A percentile compares a stretch with the other conserved stretches of the same genome.
Conservation (phyloP, 2,329 filamentous ascomycete genomes). For the Xylariaceae sp. region DNA sequence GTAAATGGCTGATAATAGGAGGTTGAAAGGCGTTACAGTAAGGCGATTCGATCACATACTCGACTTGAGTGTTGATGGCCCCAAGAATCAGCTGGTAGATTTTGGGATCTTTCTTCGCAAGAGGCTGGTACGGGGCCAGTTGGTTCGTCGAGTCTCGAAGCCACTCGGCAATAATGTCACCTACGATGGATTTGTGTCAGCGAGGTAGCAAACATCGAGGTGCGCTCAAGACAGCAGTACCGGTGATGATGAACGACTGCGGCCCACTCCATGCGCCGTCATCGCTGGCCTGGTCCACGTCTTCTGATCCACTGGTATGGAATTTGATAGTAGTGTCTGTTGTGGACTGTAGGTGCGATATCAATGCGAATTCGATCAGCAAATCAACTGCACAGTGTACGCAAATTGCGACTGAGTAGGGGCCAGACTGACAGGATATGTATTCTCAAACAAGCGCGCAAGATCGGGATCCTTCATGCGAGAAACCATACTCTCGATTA, state of each 20-base stretch:
- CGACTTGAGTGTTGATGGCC: constrained; percentile 91
- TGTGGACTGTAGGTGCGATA: constrained; percentile 50
- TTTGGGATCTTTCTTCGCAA: constrained; percentile 74
- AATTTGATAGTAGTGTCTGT: constrained; percentile 86
- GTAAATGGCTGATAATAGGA: constrained; percentile 73
- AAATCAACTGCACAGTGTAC: constrained; percentile 2
- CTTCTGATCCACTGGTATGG: constrained; percentile 68
- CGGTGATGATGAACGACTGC: constrained; percentile 90
- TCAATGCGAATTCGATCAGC: constrained; percentile 14
- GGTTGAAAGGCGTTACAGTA: constrained; percentile 99
- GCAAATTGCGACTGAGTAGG: not conserved
- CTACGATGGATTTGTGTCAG: constrained; percentile 10
- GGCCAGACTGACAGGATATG: constrained; percentile 57
- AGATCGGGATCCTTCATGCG: constrained; percentile 81
- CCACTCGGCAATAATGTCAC: constrained; percentile 89
- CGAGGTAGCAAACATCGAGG: not conserved
- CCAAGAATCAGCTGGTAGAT: constrained; percentile 80
- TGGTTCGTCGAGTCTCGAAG: constrained; percentile 91
- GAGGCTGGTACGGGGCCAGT: constrained; percentile 77
- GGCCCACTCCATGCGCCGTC: constrained; percentile 71
- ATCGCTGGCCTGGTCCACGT: constrained; percentile 36
- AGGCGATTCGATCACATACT: constrained; percentile 89
- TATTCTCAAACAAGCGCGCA: constrained; percentile 88
- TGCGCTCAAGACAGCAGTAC: constrained; percentile 30
- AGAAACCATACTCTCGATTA: constrained; percentile 75